Conservation (phyloP, 331 rosid genomes). For the Cydonia oblonga region DNA sequence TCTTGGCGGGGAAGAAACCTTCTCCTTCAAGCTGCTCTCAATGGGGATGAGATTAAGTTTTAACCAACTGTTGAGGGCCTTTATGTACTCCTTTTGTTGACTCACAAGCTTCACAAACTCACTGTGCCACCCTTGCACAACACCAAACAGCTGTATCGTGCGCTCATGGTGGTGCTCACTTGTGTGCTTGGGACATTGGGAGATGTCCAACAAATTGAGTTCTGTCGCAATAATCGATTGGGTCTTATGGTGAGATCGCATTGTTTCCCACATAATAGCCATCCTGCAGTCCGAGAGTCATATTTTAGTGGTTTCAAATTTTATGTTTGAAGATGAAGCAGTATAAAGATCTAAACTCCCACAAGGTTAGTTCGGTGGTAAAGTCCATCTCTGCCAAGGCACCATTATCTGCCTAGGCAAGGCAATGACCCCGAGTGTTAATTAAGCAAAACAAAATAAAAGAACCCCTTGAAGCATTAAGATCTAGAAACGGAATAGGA, state of each 20-base stretch:
- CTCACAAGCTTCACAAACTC: constrained; percentile 53
- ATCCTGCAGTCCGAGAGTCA: constrained; percentile 41
- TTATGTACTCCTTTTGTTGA: constrained; percentile 65
- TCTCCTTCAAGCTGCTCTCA: constrained; percentile 83
- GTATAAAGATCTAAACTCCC: neutral
- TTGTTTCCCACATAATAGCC: constrained; percentile 69
- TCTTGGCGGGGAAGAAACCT: constrained; percentile 92
- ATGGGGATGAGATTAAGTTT: constrained; percentile 76
- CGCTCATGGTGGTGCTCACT: constrained; percentile 74
- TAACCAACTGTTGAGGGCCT: constrained; percentile 63
- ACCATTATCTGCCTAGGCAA: neutral
- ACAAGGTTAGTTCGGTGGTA: neutral
- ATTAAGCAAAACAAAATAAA: neutral
- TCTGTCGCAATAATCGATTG: constrained; percentile 26
- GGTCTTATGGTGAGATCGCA: constrained; percentile 40
- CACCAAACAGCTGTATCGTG: constrained; percentile 51
- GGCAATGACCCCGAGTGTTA: neutral
- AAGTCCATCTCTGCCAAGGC: neutral
- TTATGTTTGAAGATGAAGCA: neutral
- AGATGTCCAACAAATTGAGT: constrained; percentile 39
- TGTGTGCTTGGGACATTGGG: constrained; percentile 78
- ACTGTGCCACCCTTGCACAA: constrained; percentile 65
- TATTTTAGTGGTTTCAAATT: neutral
- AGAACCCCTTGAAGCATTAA: neutral
- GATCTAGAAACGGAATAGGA: neutral